Base-by-base conservation (phyloP, 1,139 yeast genomes). In the Chernovozyma sophiae-reginae region DNA sequence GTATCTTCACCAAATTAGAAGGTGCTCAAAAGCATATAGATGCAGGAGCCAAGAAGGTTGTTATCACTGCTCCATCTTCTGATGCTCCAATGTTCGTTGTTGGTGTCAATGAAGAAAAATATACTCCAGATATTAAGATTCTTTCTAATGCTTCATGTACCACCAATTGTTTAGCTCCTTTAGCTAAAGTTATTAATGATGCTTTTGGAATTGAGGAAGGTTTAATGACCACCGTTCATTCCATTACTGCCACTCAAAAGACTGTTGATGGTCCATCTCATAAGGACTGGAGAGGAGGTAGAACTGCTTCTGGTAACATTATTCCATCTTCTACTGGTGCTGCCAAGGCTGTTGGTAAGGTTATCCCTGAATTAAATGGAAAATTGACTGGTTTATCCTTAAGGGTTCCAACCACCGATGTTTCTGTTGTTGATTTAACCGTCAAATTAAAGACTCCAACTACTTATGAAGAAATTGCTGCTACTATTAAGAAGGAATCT, bases 221-320 rank as follows among this genome's bases (percentile, higher is more conserved):
- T 68, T 72, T 81, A 59, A 81, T 81, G 87, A 81, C 87, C 68
- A 81, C 87, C 47, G 82, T 80, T 53, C 87, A 81, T 76, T 80
- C 87, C 57, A 77, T 79, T 69, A 81, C 87, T 52, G 87, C 87
- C 58, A 79, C 87, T 61, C 89, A 81, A 67, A 81, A 81, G 77
- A 79, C 86, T 47, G 89, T 81, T 49, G 89, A 81, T 60, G 89
- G 89, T 63, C 86, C 87, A 53, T 81, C 87, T 60, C 79, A 77
- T 74, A 81, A 81, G 77, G 89, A 81, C 77, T 81, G 89, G 89
- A 77, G 89, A 73, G 89, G 89, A 60, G 89, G 89, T 62, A 79
- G 89, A 68, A 78, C 87, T 59, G 89, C 87, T 56, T 76, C 85
- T 39, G 86, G 80, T 57, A 81, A 81, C 81, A 79, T 81, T 62